Percentiles rank a stretch among this genome's conserved stretches.
These are phyloP conservation scores for Triticum dicoccoides DNA, from an alignment of 176 grass and related monocot species.

Conservation along the genomic window DNA sequence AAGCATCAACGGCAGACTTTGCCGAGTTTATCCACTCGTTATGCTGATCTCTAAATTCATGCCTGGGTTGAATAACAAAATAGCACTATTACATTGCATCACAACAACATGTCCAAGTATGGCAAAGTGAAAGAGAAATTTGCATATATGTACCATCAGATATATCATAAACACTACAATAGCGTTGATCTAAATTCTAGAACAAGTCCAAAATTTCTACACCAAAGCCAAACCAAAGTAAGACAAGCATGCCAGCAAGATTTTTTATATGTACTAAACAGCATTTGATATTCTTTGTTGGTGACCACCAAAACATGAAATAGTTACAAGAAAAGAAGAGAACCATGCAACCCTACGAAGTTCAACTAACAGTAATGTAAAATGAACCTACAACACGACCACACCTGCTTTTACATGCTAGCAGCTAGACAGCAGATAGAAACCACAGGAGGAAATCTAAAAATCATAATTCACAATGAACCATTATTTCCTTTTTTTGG, in stretches of 20 bases:
- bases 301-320: not conserved
- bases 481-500: not conserved
- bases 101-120: not conserved
- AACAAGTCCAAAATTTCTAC: not conserved
- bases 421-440: not conserved
- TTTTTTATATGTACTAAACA: not conserved
- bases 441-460: not conserved
- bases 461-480: not conserved
- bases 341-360: not conserved
- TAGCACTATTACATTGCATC: conserved; percentile 18
- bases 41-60: conserved; percentile 88
- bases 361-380: not conserved
- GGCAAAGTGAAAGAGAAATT: conserved; percentile 7
- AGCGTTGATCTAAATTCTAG: not conserved
- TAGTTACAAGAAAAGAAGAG: not conserved
- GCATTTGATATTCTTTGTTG: not conserved
- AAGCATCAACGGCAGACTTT: conserved; percentile 64
- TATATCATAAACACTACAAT: conserved; percentile 16
- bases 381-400: not conserved
- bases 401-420: not conserved
- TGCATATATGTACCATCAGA: not conserved
- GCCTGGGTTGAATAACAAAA: conserved; percentile 46
- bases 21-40: conserved; percentile 80
- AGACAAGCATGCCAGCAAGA: not conserved
- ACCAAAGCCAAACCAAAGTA: not conserved